Evolutionary conservation across 345 rosid species (phyloP).

Genomic region (Limnanthes douglasii): DNA sequence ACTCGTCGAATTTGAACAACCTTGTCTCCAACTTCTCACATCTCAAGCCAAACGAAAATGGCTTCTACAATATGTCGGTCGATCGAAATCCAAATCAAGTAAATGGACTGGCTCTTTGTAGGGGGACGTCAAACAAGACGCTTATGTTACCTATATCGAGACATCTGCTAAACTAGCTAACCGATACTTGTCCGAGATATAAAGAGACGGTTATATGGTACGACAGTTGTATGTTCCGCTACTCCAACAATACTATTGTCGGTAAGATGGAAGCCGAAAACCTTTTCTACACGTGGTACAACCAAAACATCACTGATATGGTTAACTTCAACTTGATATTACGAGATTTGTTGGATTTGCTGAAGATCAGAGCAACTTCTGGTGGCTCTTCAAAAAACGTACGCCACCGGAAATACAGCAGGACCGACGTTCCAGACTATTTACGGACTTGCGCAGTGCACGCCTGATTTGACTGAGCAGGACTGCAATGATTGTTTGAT

Average conservation of each 20-base stretch:
- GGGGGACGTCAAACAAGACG: conserved; percentile 7
- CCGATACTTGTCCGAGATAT: conserved; percentile 10
- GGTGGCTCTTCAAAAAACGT: too few species aligned
- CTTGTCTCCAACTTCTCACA: too few species aligned
- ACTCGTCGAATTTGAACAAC: too few species aligned
- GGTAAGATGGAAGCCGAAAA: not conserved
- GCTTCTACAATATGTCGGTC: too few species aligned
- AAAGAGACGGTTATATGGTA: too few species aligned
- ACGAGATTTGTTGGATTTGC: not conserved
- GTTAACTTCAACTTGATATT: conserved; percentile 4
- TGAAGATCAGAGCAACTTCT: conserved; percentile 5
- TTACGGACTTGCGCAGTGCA: not conserved
- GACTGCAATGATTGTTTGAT: too few species aligned
- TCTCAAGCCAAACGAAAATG: too few species aligned
- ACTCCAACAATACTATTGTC: too few species aligned
- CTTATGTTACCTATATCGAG: conserved; percentile 9
- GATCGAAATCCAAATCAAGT: conserved; percentile 5
- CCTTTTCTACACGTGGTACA: not conserved
- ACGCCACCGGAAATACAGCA: not conserved
- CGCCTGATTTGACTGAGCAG: not conserved
- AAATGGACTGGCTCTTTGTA: too few species aligned
- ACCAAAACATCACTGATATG: conserved; percentile 1
- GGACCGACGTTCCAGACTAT: too few species aligned
- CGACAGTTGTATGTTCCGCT: too few species aligned
- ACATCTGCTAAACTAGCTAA: too few species aligned